Evolutionary conservation across 2,329 filamentous ascomycete species (phyloP).

Genomic region (Fusarium brachygibbosum): DNA sequence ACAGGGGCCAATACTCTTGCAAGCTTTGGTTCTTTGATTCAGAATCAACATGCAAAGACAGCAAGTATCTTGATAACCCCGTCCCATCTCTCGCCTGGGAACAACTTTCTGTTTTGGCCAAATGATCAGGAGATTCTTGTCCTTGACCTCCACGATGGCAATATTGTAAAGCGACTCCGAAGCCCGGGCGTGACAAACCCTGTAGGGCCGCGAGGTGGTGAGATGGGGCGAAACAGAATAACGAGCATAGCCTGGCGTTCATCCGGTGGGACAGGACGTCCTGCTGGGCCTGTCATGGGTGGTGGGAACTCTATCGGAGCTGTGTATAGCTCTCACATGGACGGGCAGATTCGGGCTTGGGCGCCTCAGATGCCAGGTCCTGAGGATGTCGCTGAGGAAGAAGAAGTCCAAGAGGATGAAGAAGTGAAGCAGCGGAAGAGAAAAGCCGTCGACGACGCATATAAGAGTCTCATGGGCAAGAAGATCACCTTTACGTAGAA

Average conservation of each 20-base stretch:
- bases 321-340: slow-evolving; percentile 84
- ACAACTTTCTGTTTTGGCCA: slow-evolving; percentile 82
- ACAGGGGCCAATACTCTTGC: slow-evolving; percentile 89
- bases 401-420: slow-evolving; percentile 59
- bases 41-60: slow-evolving; percentile 76
- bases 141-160: slow-evolving; percentile 84
- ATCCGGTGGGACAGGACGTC: slow-evolving; percentile 69
- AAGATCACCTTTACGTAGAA: slow-evolving; percentile 72
- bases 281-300: slow-evolving; percentile 71
- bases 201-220: slow-evolving; percentile 58
- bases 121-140: slow-evolving; percentile 85
- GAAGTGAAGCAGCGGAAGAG: slow-evolving; percentile 73
- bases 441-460: slow-evolving; percentile 83
- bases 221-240: slow-evolving; percentile 75
- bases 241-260: slow-evolving; percentile 81
- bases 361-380: slow-evolving; percentile 69
- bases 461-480: slow-evolving; percentile 79
- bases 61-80: slow-evolving; percentile 75
- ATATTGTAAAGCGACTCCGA: slow-evolving; percentile 76
- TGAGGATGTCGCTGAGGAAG: slow-evolving; percentile 63
- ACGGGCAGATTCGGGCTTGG: slow-evolving; percentile 88
- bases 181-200: slow-evolving; percentile 69
- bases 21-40: slow-evolving; percentile 86
- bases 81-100: slow-evolving; percentile 65
- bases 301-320: slow-evolving; percentile 65